These are phyloP conservation scores for Dendryphion nanum DNA, from an alignment of 2,329 filamentous ascomycete species.

Conservation along the genomic window DNA sequence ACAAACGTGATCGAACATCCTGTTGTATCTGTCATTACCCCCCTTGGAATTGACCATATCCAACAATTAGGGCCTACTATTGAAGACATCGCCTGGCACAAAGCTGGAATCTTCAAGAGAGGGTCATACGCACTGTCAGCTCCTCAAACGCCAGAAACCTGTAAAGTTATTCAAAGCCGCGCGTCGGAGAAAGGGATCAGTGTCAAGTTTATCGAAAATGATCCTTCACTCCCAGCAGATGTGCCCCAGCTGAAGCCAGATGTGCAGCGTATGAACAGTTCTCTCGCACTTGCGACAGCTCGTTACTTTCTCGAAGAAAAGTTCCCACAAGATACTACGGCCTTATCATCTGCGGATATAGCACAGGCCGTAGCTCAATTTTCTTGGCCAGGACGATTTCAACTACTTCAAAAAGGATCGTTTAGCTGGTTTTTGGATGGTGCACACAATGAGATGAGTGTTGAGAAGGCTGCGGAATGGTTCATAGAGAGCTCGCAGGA, in stretches of 20 bases:
- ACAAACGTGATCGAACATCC: conserved; percentile 65
- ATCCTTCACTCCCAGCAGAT: conserved; percentile 9
- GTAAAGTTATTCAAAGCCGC: conserved; percentile 8
- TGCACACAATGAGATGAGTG: conserved; percentile 16
- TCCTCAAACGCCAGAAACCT: conserved; percentile 8
- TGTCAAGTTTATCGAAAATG: conserved; percentile 8
- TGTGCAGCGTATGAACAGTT: conserved; percentile 12
- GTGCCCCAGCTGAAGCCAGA: conserved; percentile 7
- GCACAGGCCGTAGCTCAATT: conserved; percentile 7
- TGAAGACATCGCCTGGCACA: conserved; percentile 71
- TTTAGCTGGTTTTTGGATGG: conserved; percentile 13
- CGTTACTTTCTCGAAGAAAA: conserved; percentile 4
- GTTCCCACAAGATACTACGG: background rate
- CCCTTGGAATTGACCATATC: conserved; percentile 69
- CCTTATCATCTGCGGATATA: conserved; percentile 5
- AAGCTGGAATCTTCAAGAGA: conserved; percentile 67
- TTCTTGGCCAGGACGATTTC: conserved; percentile 13
- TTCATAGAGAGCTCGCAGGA: conserved; percentile 8
- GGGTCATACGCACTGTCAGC: conserved; percentile 51
- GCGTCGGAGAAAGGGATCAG: conserved; percentile 11
- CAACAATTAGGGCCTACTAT: conserved; percentile 61
- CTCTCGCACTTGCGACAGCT: conserved; percentile 9
- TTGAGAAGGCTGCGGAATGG: conserved; percentile 12
- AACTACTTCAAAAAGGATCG: conserved; percentile 4
- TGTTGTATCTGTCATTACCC: conserved; percentile 60